Base-by-base conservation (phyloP, 1,139 yeast genomes). In the Suhomyces chickasaworum region DNA sequence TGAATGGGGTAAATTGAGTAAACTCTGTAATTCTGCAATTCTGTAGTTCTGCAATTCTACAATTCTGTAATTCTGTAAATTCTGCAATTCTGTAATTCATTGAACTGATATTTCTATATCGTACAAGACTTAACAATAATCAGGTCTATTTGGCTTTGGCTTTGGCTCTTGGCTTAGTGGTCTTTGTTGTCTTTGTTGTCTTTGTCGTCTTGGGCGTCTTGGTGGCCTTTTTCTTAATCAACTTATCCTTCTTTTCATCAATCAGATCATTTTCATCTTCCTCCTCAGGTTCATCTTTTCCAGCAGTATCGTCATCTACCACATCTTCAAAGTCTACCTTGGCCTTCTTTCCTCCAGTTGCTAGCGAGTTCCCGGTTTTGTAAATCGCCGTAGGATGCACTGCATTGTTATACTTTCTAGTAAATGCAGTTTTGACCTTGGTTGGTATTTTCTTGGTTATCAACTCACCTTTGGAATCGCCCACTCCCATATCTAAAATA, bases 381-480 rank as follows among this genome's bases (percentile, higher is more conserved):
- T 86, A 86, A 49, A 89, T 89, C 2, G 97, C 90, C 2, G 88
- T 82, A 1, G 98, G 98, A 67, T 93, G 99, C 8, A 82, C 71
- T 39, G 66, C 66, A 13, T 80, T 65, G 63, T 95, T 95, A 64
- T 93, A 93, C 53, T 77, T 81, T 54, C 96, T 75, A 0, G 99
- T 95, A 63, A 93, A 90, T 9, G 89, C 85, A 5, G 95, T 72
- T 62, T 95, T 95, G 17, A 83, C 84, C 27, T 83, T 77, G 1
- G 96, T 78, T 10, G 93, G 81, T 4, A 95, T 76, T 54, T 80
- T 77, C 63, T 88, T 88, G 41, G 81, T 58, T 9, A 71, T 54
- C 1, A 64, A 61, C 2, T 75, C 78, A 2, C 66, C 68, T 31
- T 81, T 78, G 50, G 64, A 61, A 27, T 72, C 67, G 0, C 96